A percentile compares a stretch with the other conserved stretches of the same genome.
Evolutionary conservation across 164 flowering plant species (phyloP).

Genomic region (Vitis rotundifolia): DNA sequence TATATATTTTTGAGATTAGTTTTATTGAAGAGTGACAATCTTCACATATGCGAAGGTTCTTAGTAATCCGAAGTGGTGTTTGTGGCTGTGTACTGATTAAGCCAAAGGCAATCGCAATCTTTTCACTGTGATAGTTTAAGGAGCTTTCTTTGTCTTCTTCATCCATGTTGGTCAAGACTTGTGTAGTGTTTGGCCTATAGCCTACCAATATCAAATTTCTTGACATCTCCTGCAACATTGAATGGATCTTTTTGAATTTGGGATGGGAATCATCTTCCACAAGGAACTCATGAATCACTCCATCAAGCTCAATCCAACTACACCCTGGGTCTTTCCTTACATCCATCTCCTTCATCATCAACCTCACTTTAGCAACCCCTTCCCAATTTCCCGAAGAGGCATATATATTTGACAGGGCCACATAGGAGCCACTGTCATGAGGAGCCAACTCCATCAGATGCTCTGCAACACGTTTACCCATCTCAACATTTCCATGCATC

Average conservation of each 20-base stretch:
- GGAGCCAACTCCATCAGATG: constrained; percentile 46
- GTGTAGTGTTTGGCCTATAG: constrained; percentile 41
- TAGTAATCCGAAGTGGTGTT: constrained; percentile 38
- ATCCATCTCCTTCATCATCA: constrained; percentile 54
- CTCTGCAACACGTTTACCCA: constrained; percentile 45
- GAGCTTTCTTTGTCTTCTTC: constrained; percentile 42
- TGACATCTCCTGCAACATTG: constrained; percentile 54
- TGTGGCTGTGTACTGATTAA: constrained; percentile 41
- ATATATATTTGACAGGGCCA: constrained; percentile 60
- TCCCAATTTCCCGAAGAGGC: constrained; percentile 59
- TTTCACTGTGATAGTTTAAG: constrained; percentile 52
- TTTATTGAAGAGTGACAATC: constrained; percentile 57
- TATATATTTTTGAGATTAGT: constrained; percentile 41
- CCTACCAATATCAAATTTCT: constrained; percentile 27
- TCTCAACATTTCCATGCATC: constrained; percentile 49
- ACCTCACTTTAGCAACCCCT: constrained; percentile 47
- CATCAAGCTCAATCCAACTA: constrained; percentile 67
- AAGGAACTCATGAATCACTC: constrained; percentile 52
- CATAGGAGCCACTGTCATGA: constrained; percentile 56
- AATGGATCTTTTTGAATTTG: constrained; percentile 38
- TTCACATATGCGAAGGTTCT: constrained; percentile 59
- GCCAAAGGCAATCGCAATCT: constrained; percentile 61
- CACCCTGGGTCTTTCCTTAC: constrained; percentile 66
- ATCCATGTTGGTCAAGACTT: constrained; percentile 49
- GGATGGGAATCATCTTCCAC: constrained; percentile 55